Conservation (phyloP, 345 rosid species). For the Kernera saxatilis region DNA sequence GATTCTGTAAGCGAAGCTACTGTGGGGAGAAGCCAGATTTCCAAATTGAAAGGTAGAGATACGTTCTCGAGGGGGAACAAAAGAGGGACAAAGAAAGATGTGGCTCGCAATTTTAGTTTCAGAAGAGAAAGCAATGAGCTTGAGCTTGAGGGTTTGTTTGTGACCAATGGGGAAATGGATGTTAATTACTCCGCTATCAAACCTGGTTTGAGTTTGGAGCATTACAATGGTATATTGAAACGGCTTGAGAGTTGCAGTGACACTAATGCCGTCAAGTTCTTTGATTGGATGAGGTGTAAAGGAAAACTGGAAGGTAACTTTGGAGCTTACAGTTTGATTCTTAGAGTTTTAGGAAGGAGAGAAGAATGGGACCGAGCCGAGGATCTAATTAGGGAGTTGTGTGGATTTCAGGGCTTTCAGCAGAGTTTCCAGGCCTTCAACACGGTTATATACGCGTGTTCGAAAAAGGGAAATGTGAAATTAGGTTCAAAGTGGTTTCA, state of each 20-base stretch:
- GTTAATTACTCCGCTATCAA: slow-evolving; percentile 44
- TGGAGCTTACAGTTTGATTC: slow-evolving; percentile 62
- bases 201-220: slow-evolving; percentile 44
- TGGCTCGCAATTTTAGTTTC: slow-evolving; percentile 29
- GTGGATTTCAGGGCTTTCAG: slow-evolving; percentile 29
- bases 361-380: slow-evolving; percentile 77
- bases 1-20: slow-evolving; percentile 18
- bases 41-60: slow-evolving; percentile 12
- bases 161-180: slow-evolving; percentile 42
- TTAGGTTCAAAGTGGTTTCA: slow-evolving; percentile 62
- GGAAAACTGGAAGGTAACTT: slow-evolving; percentile 56
- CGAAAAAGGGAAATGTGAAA: slow-evolving; percentile 50
- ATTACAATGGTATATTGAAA: slow-evolving; percentile 58
- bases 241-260: slow-evolving; percentile 62
- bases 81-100: slow-evolving; percentile 31
- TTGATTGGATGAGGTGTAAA: slow-evolving; percentile 73
- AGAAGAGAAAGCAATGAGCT: slow-evolving; percentile 29
- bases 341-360: slow-evolving; percentile 64
- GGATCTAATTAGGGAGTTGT: slow-evolving; percentile 42
- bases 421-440: slow-evolving; percentile 61
- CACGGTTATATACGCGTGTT: slow-evolving; percentile 58
- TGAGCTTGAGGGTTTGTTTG: slow-evolving; percentile 35
- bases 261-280: slow-evolving; percentile 49
- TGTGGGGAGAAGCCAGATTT: slow-evolving; percentile 23
- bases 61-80: slow-evolving; percentile 15